Conservation (phyloP, 768 basidiomycete species). For the Hypholoma fasciculare region DNA sequence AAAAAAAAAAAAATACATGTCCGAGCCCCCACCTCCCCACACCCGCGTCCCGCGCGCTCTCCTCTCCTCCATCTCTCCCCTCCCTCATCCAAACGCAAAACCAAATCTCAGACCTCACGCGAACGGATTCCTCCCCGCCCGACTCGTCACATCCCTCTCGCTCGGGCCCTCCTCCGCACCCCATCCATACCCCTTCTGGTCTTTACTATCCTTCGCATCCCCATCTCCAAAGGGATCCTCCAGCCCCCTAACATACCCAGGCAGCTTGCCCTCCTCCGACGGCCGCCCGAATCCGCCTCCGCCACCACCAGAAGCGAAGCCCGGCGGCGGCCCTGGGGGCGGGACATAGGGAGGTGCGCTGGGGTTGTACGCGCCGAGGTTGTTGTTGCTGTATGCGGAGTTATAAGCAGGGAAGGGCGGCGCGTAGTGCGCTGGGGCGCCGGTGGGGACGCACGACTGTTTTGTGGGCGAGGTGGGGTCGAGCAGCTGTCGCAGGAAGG, state of each 20-base stretch:
- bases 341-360: conserved; percentile 36
- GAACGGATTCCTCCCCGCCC: conserved; percentile 24
- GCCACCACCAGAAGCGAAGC: conserved; percentile 30
- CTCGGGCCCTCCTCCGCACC: conserved; percentile 45
- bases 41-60: too few relatives aligned
- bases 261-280: conserved; percentile 41
- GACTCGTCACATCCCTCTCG: conserved; percentile 42
- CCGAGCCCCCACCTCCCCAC: too few relatives aligned
- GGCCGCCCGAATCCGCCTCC: conserved; percentile 28
- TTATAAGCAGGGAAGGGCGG: conserved; percentile 48
- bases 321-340: conserved; percentile 51
- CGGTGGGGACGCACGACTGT: conserved; percentile 36
- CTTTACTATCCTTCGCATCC: conserved; percentile 24
- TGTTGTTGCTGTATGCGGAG: conserved; percentile 15
- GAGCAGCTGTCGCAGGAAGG: conserved; percentile 73
- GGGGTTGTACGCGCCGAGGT: conserved; percentile 25
- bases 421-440: conserved; percentile 53
- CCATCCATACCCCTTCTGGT: conserved; percentile 17
- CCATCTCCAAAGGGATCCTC: conserved; percentile 24
- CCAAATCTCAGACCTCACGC: too few relatives aligned
- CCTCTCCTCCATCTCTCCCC: too few relatives aligned
- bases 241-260: conserved; percentile 42
- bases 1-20: too few relatives aligned
- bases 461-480: conserved; percentile 59
- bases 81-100: too few relatives aligned